phyloP scores from a whole-genome alignment of 1,284 basidiomycete genomes.

The Pseudozyma thailandica region DNA sequence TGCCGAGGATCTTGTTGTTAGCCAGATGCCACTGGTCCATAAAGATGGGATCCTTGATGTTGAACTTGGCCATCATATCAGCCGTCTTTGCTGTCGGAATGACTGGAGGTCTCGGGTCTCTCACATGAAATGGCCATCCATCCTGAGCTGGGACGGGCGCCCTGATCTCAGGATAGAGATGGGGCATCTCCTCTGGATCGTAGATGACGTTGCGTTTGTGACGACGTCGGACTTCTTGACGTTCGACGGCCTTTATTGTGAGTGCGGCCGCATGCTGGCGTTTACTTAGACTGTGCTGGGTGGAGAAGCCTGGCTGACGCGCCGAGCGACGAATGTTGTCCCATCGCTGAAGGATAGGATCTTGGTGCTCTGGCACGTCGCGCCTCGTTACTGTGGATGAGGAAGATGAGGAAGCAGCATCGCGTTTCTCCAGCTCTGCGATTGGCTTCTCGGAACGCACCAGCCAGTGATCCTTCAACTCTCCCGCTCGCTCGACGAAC shows the following conservation, averaged over 20 bases:
- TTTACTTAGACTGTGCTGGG: slow-evolving; percentile 37
- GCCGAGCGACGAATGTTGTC: slow-evolving; percentile 27
- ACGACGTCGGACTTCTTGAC: slow-evolving; percentile 59
- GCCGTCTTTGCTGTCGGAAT: slow-evolving; percentile 43
- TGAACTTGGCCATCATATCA: slow-evolving; percentile 70
- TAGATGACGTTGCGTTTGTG: slow-evolving; percentile 66
- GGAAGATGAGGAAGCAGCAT: slow-evolving; percentile 12
- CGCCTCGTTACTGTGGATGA: slow-evolving; percentile 10
- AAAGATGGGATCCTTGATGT: slow-evolving; percentile 88
- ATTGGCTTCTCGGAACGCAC: slow-evolving; percentile 73
- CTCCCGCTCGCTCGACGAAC: slow-evolving; percentile 86
- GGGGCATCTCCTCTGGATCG: slow-evolving; percentile 58
- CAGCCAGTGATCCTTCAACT: slow-evolving; percentile 85
- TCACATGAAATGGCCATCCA: slow-evolving; percentile 30
- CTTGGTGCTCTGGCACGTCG: slow-evolving; percentile 63
- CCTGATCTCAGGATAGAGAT: slow-evolving; percentile 55
- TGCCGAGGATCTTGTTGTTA: slow-evolving; percentile 66
- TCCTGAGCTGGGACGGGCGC: slow-evolving; percentile 47
- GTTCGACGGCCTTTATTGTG: slow-evolving; percentile 61
- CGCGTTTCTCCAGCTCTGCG: slow-evolving; percentile 20
- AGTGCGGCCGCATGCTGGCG: slow-evolving; percentile 42
- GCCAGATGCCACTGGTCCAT: slow-evolving; percentile 85
- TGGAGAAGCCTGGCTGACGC: slow-evolving; percentile 26
- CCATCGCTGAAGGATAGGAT: slow-evolving; percentile 71
- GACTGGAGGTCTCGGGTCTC: slow-evolving; percentile 47